A percentile compares a stretch with the other conserved stretches of the same genome.
These are phyloP conservation scores for Cyberlindnera saturnus DNA, from an alignment of 805 yeast genomes.

Conservation along the genomic window DNA sequence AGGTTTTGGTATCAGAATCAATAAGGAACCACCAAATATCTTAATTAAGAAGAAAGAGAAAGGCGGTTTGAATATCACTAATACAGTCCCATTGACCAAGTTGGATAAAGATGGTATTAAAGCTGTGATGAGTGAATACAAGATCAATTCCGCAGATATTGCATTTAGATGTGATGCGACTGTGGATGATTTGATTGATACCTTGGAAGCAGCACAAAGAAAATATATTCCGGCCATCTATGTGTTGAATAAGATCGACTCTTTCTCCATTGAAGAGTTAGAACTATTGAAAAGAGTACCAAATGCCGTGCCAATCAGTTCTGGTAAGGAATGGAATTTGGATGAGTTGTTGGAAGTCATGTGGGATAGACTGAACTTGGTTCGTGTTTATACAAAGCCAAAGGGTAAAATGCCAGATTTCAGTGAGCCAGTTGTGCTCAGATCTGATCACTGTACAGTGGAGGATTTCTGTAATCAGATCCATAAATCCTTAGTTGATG, in stretches of 20 bases:
- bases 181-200: constrained; percentile 93
- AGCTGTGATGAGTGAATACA: constrained; percentile 94
- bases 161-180: constrained; percentile 97
- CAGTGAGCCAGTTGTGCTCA: constrained; percentile 87
- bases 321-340: constrained; percentile 94
- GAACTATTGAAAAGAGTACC: constrained; percentile 89
- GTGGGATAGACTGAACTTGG: constrained; percentile 92
- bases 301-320: constrained; percentile 93
- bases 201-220: constrained; percentile 84
- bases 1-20: constrained; percentile 94
- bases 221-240: constrained; percentile 94
- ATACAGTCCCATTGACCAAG: constrained; percentile 87
- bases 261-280: constrained; percentile 89
- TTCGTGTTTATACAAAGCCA: constrained; percentile 95
- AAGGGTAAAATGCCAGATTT: constrained; percentile 94
- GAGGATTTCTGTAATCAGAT: constrained; percentile 96
- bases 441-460: constrained; percentile 75
- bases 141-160: constrained; percentile 92
- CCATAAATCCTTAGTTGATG: constrained; percentile 90
- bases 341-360: constrained; percentile 90
- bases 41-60: constrained; percentile 86
- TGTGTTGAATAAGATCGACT: constrained; percentile 92
- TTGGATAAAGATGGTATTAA: constrained; percentile 88
- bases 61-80: constrained; percentile 93
- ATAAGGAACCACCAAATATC: constrained; percentile 90